Conservation (phyloP, 805 yeast species). For the Starmera amethionina region DNA sequence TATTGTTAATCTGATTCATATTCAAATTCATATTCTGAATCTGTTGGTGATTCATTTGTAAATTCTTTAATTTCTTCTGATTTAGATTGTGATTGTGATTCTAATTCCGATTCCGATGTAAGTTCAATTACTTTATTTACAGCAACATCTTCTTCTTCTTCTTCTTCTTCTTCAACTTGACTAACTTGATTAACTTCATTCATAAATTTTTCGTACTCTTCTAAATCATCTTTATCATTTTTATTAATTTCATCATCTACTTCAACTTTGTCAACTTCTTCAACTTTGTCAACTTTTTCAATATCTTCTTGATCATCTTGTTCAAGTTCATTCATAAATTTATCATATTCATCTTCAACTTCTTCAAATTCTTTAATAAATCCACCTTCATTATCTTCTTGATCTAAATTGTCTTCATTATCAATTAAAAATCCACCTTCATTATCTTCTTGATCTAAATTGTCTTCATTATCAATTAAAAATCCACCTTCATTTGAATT, state of each 20-base stretch:
- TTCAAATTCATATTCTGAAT: constrained; percentile 28
- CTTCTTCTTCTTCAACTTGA: constrained; percentile 1
- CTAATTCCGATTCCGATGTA: constrained; percentile 6
- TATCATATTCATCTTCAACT: constrained; percentile 1
- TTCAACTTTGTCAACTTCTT: neutral
- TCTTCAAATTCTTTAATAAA: constrained; percentile 10
- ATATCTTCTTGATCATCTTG: neutral
- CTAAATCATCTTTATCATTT: neutral
- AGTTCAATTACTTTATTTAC: neutral
- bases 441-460: constrained; percentile 3
- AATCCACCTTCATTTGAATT: constrained; percentile 1
- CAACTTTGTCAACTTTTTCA: neutral
- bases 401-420: constrained; percentile 3
- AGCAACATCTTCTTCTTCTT: constrained; percentile 1
- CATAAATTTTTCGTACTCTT: neutral
- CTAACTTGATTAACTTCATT: constrained; percentile 1
- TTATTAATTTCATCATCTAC: no score
- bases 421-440: constrained; percentile 1
- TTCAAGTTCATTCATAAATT: neutral
- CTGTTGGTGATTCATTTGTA: constrained; percentile 1
- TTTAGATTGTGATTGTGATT: constrained; percentile 6
- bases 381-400: constrained; percentile 17
- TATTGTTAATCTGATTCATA: constrained; percentile 22
- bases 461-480: neutral
- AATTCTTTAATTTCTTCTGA: constrained; percentile 2